Evolutionary conservation across 768 basidiomycete genomes (phyloP).

Genomic region (Boletus coccyginus): DNA sequence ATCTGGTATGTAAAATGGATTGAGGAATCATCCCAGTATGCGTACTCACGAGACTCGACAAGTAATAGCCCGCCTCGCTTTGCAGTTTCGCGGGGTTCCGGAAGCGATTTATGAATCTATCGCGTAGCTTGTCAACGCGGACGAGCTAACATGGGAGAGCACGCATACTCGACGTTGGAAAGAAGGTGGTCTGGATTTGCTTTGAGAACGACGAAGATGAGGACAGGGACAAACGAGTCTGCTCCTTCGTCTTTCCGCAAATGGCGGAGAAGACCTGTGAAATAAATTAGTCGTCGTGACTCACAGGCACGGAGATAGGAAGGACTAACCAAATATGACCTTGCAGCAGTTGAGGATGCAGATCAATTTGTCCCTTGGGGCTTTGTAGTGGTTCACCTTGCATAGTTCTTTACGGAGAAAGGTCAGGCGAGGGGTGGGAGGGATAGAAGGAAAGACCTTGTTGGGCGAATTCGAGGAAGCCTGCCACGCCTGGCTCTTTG

Average conservation of each 20-base stretch:
- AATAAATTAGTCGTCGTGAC: background rate
- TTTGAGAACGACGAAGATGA: slow-evolving; percentile 91
- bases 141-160: background rate
- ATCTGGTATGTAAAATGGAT: slow-evolving; percentile 6
- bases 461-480: slow-evolving; percentile 86
- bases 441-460: slow-evolving; percentile 55
- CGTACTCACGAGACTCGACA: slow-evolving; percentile 81
- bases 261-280: slow-evolving; percentile 83
- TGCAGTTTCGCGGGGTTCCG: slow-evolving; percentile 85
- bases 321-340: slow-evolving; percentile 88
- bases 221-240: slow-evolving; percentile 90
- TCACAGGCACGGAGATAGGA: slow-evolving; percentile 1
- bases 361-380: slow-evolving; percentile 96
- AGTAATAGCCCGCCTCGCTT: slow-evolving; percentile 95
- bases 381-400: slow-evolving; percentile 99
- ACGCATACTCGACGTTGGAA: slow-evolving; percentile 88
- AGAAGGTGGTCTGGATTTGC: slow-evolving; percentile 93
- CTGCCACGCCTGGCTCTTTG: slow-evolving; percentile 44
- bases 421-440: background rate
- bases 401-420: slow-evolving; percentile 60
- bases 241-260: slow-evolving; percentile 82
- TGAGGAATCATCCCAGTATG: background rate
- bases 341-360: slow-evolving; percentile 98
- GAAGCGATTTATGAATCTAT: slow-evolving; percentile 93
- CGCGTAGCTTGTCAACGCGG: background rate